Evolutionary conservation across 208 protist species (phyloP), one percentile per base, ranked within the genome.

Genomic region (Leishmania tarentolae): DNA sequence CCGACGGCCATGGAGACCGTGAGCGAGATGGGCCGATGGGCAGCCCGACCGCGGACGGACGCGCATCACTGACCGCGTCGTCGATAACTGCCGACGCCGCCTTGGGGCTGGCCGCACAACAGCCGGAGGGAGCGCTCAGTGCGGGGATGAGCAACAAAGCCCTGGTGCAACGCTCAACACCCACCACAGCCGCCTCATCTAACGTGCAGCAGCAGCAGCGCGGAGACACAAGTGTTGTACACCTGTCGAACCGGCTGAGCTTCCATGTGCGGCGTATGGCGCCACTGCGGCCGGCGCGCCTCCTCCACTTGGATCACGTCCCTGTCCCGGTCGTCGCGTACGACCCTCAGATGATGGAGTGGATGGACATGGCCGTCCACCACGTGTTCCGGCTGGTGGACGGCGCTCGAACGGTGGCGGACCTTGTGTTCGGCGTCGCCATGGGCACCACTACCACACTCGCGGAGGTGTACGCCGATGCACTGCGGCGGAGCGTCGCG

Each of bases 261-360:
- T 91, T 95, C 76, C 88, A 91, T 72, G 89, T 93, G 31, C 83
- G 89, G 17, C 85, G 87, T 77, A 90, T 95, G 87, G 82, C 89
- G 0, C 90, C 90, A 1, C 87, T 85, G 74, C 78, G 86, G 73
- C 79, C 88, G n/a, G 80, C 86, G 8, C 78, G 84, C 44, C 71
- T 80, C 19, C 65, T 94, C n/a, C 78, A 79, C 61, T 79, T 95
- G 15, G 89, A 93, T 68, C 83, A 89, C 59, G 83, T 95, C 3
- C 91, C 91, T 21, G 86, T 96, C 42, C 90, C 91, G 9, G 87
- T 94, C 78, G 84, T 79, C 8, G 47, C 83, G 2, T 91, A 87
- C 71, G 76, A 84, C 53, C 74, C 75, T 44, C 71, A 80, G 42
- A 86, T 86, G 79, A 66, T 93, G 57, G 91, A 92, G 63, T 90